Evolutionary conservation across 495 filamentous ascomycete genomes (phyloP).

Genomic region (Lasiosphaeris hirsuta): DNA sequence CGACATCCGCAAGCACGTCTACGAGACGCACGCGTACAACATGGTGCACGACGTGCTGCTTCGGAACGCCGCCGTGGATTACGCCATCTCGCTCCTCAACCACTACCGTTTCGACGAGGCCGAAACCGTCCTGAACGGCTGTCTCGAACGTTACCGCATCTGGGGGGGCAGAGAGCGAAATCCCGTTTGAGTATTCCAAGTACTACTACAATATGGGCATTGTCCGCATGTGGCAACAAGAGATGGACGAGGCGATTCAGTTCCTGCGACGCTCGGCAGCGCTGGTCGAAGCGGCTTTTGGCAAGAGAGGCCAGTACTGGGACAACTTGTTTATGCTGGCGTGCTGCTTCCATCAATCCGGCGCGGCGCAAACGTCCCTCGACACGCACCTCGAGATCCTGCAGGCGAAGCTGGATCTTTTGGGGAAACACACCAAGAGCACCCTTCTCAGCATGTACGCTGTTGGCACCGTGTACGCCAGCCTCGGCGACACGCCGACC

Average conservation of each 20-base stretch:
- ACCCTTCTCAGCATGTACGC: conserved; percentile 28
- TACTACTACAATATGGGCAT: conserved; percentile 25
- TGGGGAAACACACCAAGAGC: conserved; percentile 13
- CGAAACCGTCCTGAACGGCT: conserved; percentile 12
- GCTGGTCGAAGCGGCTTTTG: conserved; percentile 7
- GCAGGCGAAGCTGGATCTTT: conserved; percentile 3
- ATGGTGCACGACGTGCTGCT: conserved; percentile 13
- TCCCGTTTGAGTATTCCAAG: conserved; percentile 29
- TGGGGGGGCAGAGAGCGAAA: conserved; percentile 14
- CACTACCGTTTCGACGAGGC: conserved; percentile 21
- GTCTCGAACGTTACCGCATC: conserved; percentile 16
- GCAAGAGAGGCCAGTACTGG: conserved; percentile 9
- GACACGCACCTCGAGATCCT: conserved; percentile 18
- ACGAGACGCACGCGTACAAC: neutral
- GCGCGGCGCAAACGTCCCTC: conserved; percentile 10
- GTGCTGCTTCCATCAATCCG: conserved; percentile 17
- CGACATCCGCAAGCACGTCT: conserved; percentile 1
- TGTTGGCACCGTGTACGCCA: conserved; percentile 17
- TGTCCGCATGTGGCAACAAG: conserved; percentile 18
- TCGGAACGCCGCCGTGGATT: conserved; percentile 23
- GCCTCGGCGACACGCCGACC: neutral
- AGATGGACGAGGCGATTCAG: conserved; percentile 15
- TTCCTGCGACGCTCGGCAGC: conserved; percentile 13
- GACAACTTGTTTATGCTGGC: conserved; percentile 24
- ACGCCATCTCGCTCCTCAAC: conserved; percentile 17